Conservation (phyloP, 2,329 filamentous ascomycete genomes). For the Aspergillus hiratsukae region DNA sequence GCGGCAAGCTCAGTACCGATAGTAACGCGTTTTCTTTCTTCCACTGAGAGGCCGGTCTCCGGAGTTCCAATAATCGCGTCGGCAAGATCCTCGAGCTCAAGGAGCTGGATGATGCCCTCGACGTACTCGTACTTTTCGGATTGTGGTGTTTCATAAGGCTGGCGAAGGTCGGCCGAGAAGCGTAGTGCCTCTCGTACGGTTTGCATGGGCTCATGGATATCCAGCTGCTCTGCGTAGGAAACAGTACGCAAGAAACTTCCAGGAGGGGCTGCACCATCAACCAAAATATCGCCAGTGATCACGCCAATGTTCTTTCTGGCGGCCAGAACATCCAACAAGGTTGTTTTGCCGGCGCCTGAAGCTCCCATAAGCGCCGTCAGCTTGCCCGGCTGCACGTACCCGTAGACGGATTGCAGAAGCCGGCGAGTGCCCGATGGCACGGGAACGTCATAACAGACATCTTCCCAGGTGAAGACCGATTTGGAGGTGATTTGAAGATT, state of each 20-base stretch:
- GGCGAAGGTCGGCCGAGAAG: conserved; percentile 61
- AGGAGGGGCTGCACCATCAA: conserved; percentile 60
- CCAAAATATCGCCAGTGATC: conserved; percentile 58
- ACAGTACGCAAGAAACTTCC: conserved; percentile 62
- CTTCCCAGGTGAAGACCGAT: conserved; percentile 67
- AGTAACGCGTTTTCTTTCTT: conserved; percentile 63
- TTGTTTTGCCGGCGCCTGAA: conserved; percentile 71
- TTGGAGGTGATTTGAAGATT: conserved; percentile 52
- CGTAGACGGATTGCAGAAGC: conserved; percentile 63
- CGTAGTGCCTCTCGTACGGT: conserved; percentile 61
- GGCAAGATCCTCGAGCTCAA: conserved; percentile 58
- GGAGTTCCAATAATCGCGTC: conserved; percentile 53
- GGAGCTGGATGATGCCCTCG: conserved; percentile 57
- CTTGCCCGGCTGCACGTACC: conserved; percentile 70
- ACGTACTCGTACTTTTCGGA: conserved; percentile 60
- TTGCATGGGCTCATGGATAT: conserved; percentile 61
- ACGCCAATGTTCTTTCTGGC: conserved; percentile 63
- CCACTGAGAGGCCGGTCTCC: conserved; percentile 49
- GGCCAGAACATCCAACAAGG: conserved; percentile 67
- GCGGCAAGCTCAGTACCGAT: conserved; percentile 67
- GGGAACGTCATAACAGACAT: conserved; percentile 65
- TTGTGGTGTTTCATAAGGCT: conserved; percentile 46
- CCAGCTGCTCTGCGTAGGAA: conserved; percentile 50
- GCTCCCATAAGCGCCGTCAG: conserved; percentile 74
- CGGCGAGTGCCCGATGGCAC: conserved; percentile 48